Base-by-base conservation (phyloP, 306 rosid genomes). In the Castanospermum australe region DNA sequence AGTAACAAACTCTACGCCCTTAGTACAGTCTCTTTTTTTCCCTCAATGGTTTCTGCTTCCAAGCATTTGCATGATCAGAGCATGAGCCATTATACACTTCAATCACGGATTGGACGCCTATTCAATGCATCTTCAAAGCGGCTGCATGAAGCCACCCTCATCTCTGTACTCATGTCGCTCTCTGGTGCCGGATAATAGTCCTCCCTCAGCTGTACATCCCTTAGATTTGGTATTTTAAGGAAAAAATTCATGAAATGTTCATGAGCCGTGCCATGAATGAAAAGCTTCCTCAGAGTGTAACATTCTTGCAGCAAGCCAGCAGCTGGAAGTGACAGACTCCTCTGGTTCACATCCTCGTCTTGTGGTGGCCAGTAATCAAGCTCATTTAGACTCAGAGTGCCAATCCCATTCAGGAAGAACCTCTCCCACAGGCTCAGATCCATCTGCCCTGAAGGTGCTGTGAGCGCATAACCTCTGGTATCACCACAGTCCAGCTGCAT, bases 311-410 rank as follows among this genome's bases (percentile, higher is more conserved):
- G 77, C 70, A 94, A 71, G 63, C 98, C 98, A 6, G 94, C 93
- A 2, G 93, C 96, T 6, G 98, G 85, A 28, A 85, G 94, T 20
- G 93, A 90, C 5, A 92, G 56, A 57, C 97, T 88, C 83, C 98
- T 84, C 80, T 89, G 97, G 83, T 92, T 92, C 42, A 94, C 90
- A 35, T 88, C 97, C 83, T 80, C 84, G 77, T 94, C 98, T 68
- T 92, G 97, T 6, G 97, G 97, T 9, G 98, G 97, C 98, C 98
- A 94, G 73, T 92, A 94, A 82, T 89, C 90, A 36, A 92, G 96
- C 51, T 89, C 97, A 14, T 75, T 52, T 2, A 94, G 89, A 55
- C 87, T 83, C 81, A 94, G 67, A 60, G 78, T 55, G 39, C 87
- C 87, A n/a, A 94, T 83, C 6, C 97, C 94, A 78, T 77, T 87